Percentiles rank a stretch among this genome's conserved stretches.
Conservation (phyloP, 2,329 filamentous ascomycete genomes). For the Colletotrichum noveboracense region DNA sequence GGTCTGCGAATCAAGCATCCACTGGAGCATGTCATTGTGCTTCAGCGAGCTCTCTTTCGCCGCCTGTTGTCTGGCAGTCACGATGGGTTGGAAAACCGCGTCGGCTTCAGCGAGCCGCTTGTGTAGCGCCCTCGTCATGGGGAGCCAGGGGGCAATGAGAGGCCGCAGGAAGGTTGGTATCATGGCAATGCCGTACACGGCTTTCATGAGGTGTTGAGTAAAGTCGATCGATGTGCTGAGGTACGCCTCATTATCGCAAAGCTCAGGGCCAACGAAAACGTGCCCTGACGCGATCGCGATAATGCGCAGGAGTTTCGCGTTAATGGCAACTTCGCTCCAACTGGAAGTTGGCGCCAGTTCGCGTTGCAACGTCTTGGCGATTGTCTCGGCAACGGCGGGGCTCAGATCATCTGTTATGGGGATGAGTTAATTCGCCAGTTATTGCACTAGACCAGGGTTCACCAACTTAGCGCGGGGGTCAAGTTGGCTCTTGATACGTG, state of each 20-base stretch:
- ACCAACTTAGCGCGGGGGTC: background rate
- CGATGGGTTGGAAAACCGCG: background rate
- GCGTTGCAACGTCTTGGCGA: background rate
- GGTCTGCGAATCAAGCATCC: slow-evolving; percentile 43
- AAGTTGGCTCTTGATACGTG: background rate
- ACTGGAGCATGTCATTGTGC: slow-evolving; percentile 42
- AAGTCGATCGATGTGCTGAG: background rate
- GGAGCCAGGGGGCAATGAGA: background rate
- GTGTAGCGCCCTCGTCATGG: background rate
- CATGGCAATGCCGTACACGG: background rate
- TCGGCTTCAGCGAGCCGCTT: background rate
- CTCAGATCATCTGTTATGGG: background rate
- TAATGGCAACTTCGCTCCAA: background rate
- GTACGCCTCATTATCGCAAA: background rate
- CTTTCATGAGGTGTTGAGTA: background rate
- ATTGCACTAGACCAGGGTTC: background rate
- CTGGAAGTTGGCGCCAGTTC: background rate
- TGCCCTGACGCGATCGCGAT: background rate
- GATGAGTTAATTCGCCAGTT: background rate
- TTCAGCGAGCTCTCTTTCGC: background rate
- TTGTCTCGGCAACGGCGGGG: background rate
- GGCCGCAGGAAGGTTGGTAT: background rate
- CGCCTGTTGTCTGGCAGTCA: background rate
- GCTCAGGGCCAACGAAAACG: background rate
- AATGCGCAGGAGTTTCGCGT: background rate